phyloP scores from a whole-genome alignment of 331 rosid species.

The Quercus phellos region DNA sequence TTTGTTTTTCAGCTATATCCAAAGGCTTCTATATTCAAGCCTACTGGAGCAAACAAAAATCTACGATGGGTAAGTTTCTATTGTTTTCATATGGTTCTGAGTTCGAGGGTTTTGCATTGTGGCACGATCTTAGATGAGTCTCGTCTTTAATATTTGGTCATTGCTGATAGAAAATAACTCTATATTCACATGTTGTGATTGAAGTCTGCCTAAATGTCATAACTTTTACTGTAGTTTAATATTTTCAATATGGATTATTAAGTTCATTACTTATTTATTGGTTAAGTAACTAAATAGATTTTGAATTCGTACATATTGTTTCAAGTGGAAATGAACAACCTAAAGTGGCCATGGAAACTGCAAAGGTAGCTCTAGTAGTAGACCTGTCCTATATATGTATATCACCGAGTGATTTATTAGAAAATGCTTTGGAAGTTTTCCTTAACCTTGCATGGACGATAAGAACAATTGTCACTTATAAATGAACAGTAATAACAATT shows the following conservation, averaged over 20 bases:
- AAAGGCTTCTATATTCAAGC: constrained; percentile 62
- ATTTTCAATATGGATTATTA: too few relatives aligned
- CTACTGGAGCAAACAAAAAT: constrained; percentile 80
- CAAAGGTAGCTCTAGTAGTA: background rate
- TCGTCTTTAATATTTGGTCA: background rate
- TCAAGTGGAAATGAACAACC: background rate
- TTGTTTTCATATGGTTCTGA: constrained; percentile 1
- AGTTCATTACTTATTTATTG: too few relatives aligned
- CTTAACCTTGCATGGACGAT: background rate
- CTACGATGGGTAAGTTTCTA: constrained; percentile 72
- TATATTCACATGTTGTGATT: background rate
- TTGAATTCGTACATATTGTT: background rate
- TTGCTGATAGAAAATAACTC: background rate
- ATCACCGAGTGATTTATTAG: background rate
- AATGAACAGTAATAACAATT: background rate
- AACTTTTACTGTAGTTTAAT: background rate
- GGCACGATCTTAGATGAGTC: background rate
- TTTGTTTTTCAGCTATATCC: constrained; percentile 78
- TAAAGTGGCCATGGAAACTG: background rate
- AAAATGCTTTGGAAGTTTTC: background rate
- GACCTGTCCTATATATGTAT: background rate
- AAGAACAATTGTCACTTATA: too few relatives aligned
- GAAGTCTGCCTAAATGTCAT: background rate
- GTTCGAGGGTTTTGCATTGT: background rate
- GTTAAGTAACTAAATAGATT: background rate